Conservation (phyloP, 2,329 filamentous ascomycete species). For the Penicillium sp. region DNA sequence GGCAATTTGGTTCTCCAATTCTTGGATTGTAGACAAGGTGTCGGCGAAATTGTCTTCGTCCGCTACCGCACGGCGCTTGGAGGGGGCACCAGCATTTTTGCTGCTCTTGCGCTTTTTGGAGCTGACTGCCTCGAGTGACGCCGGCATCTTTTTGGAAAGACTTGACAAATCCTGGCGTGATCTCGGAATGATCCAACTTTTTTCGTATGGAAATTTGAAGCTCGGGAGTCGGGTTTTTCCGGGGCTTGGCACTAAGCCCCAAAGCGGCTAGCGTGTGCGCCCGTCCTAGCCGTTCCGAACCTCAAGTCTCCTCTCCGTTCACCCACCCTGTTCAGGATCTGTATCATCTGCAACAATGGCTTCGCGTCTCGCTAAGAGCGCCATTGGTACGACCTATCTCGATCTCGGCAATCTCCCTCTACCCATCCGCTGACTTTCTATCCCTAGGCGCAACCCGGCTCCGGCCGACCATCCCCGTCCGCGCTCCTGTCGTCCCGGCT, state of each 20-base stretch:
- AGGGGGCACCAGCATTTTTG: constrained; percentile 34
- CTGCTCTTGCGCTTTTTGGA: constrained; percentile 40
- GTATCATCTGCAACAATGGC: constrained; percentile 73
- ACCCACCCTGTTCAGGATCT: constrained; percentile 46
- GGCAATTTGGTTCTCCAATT: constrained; percentile 72
- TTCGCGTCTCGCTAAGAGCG: constrained; percentile 93
- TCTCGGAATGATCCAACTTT: constrained; percentile 18
- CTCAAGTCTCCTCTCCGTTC: constrained; percentile 39
- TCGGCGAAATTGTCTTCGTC: constrained; percentile 48
- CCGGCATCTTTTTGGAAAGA: constrained; percentile 27
- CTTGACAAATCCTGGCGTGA: constrained; percentile 11
- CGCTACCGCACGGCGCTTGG: constrained; percentile 43
- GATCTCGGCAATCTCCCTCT: constrained; percentile 14
- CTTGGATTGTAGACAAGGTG: constrained; percentile 60
- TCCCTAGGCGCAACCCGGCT: constrained; percentile 77
- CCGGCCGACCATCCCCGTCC: constrained; percentile 71
- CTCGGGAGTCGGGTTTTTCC: constrained; percentile 34
- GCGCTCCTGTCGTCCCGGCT: constrained; percentile 68
- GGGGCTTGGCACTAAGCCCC: constrained; percentile 21
- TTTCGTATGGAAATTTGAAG: constrained; percentile 27
- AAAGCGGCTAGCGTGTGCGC: constrained; percentile 33
- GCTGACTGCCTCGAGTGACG: constrained; percentile 18
- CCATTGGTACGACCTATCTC: constrained; percentile 67
- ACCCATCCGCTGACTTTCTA: constrained; percentile 24
- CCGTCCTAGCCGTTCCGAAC: constrained; percentile 37